phyloP scores from a whole-genome alignment of 2,329 filamentous ascomycete genomes.

The Xylaria sp. region DNA sequence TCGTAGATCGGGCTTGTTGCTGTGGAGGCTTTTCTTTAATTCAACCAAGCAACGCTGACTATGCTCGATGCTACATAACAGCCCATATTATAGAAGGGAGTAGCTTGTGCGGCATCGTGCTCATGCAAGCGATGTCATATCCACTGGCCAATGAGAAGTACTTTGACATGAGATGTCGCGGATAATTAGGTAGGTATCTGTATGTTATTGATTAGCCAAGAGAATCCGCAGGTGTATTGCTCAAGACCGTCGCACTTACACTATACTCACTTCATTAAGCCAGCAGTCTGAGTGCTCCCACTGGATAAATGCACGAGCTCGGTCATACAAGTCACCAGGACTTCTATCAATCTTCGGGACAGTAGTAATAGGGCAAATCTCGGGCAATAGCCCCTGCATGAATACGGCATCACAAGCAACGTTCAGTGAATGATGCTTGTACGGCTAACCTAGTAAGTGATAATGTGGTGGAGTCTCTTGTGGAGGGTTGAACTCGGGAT shows the following conservation, averaged over 20 bases:
- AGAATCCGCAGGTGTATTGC: neutral
- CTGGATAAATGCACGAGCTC: neutral
- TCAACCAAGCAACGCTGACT: neutral
- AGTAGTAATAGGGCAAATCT: neutral
- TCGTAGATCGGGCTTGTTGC: neutral
- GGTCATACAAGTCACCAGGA: neutral
- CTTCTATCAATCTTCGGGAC: neutral
- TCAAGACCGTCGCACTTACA: neutral
- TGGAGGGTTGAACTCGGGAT: conserved; percentile 34
- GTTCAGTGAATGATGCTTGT: conserved; percentile 5
- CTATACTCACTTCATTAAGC: neutral
- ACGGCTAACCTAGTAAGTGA: conserved; percentile 5
- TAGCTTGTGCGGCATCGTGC: conserved; percentile 5
- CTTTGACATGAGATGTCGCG: neutral
- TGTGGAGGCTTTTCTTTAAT: conserved; percentile 8
- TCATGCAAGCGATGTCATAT: conserved; percentile 9
- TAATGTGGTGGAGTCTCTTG: conserved; percentile 19
- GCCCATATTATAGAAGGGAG: neutral
- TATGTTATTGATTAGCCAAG: conserved; percentile 14
- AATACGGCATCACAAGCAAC: conserved; percentile 14
- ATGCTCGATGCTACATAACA: conserved; percentile 7
- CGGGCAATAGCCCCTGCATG: conserved; percentile 11
- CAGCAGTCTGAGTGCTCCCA: neutral
- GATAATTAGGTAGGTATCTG: neutral
- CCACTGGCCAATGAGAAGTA: neutral